Conservation (phyloP, 176 grass and related monocot genomes). For the Thalia dealbata region DNA sequence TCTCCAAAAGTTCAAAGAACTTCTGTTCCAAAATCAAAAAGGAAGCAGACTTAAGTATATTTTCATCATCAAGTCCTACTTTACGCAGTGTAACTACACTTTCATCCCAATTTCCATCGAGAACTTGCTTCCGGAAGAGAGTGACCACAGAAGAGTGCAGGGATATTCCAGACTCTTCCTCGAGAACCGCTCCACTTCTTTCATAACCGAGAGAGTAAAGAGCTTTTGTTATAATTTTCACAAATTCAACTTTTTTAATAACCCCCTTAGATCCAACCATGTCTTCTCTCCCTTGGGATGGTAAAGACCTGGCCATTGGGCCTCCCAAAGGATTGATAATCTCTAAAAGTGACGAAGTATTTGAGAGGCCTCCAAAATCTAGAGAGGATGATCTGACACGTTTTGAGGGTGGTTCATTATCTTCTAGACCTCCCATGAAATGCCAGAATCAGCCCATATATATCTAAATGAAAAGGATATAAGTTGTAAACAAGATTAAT, state of each 20-base stretch:
- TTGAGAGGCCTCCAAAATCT: constrained; percentile 37
- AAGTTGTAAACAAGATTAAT: constrained; percentile 11
- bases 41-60: constrained; percentile 43
- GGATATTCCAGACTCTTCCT: constrained; percentile 90
- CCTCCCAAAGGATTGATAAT: constrained; percentile 67
- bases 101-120: constrained; percentile 67
- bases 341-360: constrained; percentile 41
- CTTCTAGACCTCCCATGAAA: constrained; percentile 93
- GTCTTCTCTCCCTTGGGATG: constrained; percentile 64
- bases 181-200: constrained; percentile 62
- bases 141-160: constrained; percentile 48
- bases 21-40: constrained; percentile 89
- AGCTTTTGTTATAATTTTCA: constrained; percentile 79
- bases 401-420: constrained; percentile 80
- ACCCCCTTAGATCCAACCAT: constrained; percentile 74
- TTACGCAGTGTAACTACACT: constrained; percentile 63
- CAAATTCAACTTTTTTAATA: constrained; percentile 82
- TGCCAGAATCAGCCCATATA: constrained; percentile 80
- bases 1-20: constrained; percentile 70
- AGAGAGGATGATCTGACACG: constrained; percentile 59
- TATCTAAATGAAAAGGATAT: constrained; percentile 29
- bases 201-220: constrained; percentile 87
- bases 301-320: constrained; percentile 75
- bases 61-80: constrained; percentile 58
- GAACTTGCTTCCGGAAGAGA: constrained; percentile 69